phyloP scores from a whole-genome alignment of 2,329 filamentous ascomycete genomes.

The Penicillium brevicompactum region DNA sequence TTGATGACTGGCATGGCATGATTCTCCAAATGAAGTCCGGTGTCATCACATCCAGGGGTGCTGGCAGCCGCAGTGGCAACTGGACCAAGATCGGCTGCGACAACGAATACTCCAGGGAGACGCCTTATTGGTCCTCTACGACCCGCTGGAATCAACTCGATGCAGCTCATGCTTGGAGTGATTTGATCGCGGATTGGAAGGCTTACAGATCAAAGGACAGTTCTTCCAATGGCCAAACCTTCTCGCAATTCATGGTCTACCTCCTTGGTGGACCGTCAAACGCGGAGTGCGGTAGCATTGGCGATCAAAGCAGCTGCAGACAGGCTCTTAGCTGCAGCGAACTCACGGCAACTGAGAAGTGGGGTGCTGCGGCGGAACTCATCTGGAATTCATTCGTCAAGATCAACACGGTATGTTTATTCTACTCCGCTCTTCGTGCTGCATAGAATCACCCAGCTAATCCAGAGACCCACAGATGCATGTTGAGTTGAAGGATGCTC shows the following conservation, averaged over 20 bases:
- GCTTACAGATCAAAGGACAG: not conserved
- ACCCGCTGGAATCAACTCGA: not conserved
- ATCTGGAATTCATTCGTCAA: conserved; percentile 17
- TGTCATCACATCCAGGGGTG: not conserved
- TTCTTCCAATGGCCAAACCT: not conserved
- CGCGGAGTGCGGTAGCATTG: not conserved
- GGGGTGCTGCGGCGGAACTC: conserved; percentile 16
- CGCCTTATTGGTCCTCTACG: not conserved
- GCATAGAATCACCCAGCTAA: not conserved
- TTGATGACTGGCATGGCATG: not conserved
- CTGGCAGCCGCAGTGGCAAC: not conserved
- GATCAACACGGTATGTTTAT: not conserved
- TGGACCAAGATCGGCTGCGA: not conserved
- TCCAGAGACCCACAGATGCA: not conserved
- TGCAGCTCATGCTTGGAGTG: not conserved
- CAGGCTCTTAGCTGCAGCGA: not conserved
- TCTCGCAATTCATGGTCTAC: not conserved
- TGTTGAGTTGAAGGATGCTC: not conserved
- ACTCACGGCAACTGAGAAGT: not conserved
- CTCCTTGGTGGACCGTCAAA: not conserved
- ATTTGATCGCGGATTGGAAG: conserved; percentile 4
- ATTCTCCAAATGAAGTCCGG: not conserved
- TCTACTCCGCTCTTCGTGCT: not conserved
- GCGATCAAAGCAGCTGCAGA: not conserved
- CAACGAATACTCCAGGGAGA: not conserved